Percentiles rank a stretch among this genome's conserved stretches.
Evolutionary conservation across 768 basidiomycete species (phyloP).

Genomic region (Obba rivulosa): DNA sequence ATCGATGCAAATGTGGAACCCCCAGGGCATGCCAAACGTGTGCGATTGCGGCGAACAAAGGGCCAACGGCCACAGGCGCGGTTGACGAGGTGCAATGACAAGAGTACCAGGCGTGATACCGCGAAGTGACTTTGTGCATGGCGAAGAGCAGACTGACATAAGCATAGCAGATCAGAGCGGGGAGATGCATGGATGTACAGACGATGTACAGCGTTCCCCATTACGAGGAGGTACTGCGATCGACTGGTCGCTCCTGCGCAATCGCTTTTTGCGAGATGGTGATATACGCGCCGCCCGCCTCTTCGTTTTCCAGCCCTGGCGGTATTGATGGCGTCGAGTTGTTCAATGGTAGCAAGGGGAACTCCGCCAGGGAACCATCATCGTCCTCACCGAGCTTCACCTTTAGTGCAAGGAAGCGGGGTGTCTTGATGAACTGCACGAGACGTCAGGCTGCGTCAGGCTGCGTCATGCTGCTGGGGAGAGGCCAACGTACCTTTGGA

Average conservation of each 20-base stretch:
- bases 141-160: conserved; percentile 14
- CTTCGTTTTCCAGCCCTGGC: conserved; percentile 65
- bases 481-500: conserved; percentile 64
- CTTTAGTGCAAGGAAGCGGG: conserved; percentile 72
- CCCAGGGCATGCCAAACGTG: too few relatives aligned
- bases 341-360: conserved; percentile 22
- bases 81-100: too few relatives aligned
- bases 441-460: conserved; percentile 7
- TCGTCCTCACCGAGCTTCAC: conserved; percentile 78
- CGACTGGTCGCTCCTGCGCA: conserved; percentile 49
- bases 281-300: conserved; percentile 80
- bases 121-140: neutral
- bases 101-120: too few relatives aligned
- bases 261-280: conserved; percentile 79
- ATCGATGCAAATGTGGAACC: conserved; percentile 8
- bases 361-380: conserved; percentile 46
- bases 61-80: too few relatives aligned
- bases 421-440: conserved; percentile 80
- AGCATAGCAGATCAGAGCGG: conserved; percentile 17
- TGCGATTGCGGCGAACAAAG: too few relatives aligned
- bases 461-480: neutral
- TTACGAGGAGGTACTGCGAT: neutral
- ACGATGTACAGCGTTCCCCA: conserved; percentile 1
- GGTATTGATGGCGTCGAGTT: conserved; percentile 48
- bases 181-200: conserved; percentile 13